Conservation (phyloP, 2,329 filamentous ascomycete genomes). For the Penicillium sp. region DNA sequence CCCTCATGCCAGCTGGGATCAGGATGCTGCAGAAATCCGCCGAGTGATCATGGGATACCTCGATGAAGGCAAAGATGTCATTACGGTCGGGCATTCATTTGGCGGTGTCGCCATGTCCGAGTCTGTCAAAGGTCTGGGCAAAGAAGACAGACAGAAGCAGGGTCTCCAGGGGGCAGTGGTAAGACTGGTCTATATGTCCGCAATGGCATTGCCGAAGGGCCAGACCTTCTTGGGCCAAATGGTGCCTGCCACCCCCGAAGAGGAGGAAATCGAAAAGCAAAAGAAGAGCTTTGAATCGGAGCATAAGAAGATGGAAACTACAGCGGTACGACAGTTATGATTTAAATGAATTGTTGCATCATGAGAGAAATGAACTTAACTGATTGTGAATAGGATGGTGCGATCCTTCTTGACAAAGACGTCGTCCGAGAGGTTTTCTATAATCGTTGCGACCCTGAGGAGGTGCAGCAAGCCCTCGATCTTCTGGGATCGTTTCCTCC, state of each 20-base stretch:
- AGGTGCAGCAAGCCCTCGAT: slow-evolving; percentile 24
- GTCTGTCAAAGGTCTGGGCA: slow-evolving; percentile 30
- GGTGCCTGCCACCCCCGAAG: slow-evolving; percentile 23
- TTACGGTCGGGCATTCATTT: slow-evolving; percentile 35
- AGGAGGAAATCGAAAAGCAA: slow-evolving; percentile 21
- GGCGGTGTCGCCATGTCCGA: slow-evolving; percentile 34
- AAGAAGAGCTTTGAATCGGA: slow-evolving; percentile 16
- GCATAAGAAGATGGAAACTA: slow-evolving; percentile 17
- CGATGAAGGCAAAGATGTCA: slow-evolving; percentile 29
- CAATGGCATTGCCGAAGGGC: slow-evolving; percentile 27
- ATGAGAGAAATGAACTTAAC: neutral
- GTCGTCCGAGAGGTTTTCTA: slow-evolving; percentile 23
- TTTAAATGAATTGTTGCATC: neutral
- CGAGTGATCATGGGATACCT: slow-evolving; percentile 21
- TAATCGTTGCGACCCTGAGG: slow-evolving; percentile 24
- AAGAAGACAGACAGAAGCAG: slow-evolving; percentile 18
- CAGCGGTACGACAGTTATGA: slow-evolving; percentile 13
- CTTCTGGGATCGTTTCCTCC: slow-evolving; percentile 25
- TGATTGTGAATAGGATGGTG: slow-evolving; percentile 19
- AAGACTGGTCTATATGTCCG: slow-evolving; percentile 30
- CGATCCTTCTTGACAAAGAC: slow-evolving; percentile 18
- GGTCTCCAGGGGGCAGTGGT: slow-evolving; percentile 19
- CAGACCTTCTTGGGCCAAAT: slow-evolving; percentile 26
- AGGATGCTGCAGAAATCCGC: slow-evolving; percentile 28
- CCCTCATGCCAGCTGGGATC: slow-evolving; percentile 25